phyloP scores from a whole-genome alignment of 345 rosid species.

The Eucalyptus cladocalyx region DNA sequence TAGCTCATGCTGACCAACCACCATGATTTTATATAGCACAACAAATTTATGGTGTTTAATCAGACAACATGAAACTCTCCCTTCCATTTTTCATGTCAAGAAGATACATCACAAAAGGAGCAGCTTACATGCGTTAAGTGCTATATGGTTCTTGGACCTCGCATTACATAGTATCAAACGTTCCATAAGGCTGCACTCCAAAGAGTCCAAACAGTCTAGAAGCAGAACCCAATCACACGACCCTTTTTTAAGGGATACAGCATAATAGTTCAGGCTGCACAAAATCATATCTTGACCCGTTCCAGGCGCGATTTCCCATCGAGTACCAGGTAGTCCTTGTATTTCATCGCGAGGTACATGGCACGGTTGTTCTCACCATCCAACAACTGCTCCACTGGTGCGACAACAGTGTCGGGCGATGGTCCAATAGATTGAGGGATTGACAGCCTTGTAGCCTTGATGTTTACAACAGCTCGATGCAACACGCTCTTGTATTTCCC shows the following conservation, averaged over 20 bases:
- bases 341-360: slow-evolving; percentile 13
- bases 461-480: not conserved
- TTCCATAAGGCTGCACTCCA: not conserved
- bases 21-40: not conserved
- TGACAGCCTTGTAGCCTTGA: not conserved
- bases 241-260: not conserved
- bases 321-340: slow-evolving; percentile 24
- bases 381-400: not conserved
- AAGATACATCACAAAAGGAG: not conserved
- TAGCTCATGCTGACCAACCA: not conserved
- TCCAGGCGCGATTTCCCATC: slow-evolving; percentile 24
- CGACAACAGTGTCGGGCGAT: not conserved
- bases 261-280: not conserved
- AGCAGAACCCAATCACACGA: not conserved
- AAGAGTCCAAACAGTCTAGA: not conserved
- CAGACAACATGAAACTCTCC: not conserved
- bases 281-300: not conserved
- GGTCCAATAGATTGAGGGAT: not conserved
- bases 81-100: not conserved
- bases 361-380: not conserved
- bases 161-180: not conserved
- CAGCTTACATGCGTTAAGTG: not conserved
- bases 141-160: not conserved
- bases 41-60: not conserved
- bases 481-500: not conserved